Evolutionary conservation across 2,329 filamentous ascomycete species (phyloP).

Genomic region (Pseudogymnoascus sp.): DNA sequence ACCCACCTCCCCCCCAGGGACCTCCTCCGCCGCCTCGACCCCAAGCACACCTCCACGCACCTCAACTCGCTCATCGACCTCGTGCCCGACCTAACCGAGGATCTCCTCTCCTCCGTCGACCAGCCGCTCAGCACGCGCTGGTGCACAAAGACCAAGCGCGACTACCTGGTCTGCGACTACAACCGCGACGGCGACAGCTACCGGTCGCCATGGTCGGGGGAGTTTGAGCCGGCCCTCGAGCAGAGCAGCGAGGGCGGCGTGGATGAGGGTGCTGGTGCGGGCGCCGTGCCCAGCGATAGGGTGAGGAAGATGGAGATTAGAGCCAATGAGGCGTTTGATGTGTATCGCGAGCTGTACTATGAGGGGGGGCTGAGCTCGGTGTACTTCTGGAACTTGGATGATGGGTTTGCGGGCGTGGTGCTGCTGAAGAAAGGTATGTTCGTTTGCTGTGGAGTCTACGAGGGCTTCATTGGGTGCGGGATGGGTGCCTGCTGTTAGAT

Average conservation of each 20-base stretch:
- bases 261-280: slow-evolving; percentile 59
- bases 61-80: slow-evolving; percentile 82
- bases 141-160: slow-evolving; percentile 80
- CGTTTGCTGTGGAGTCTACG: slow-evolving; percentile 24
- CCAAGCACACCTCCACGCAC: slow-evolving; percentile 81
- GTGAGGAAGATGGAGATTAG: slow-evolving; percentile 89
- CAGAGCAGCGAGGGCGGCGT: slow-evolving; percentile 48
- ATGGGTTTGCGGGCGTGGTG: slow-evolving; percentile 94
- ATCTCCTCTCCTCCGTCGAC: slow-evolving; percentile 95
- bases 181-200: slow-evolving; percentile 98
- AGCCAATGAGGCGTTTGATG: slow-evolving; percentile 93
- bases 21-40: slow-evolving; percentile 94
- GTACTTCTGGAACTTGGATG: slow-evolving; percentile 97
- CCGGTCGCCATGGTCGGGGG: slow-evolving; percentile 97
- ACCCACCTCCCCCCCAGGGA: slow-evolving; percentile 51
- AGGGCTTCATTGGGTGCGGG: background rate
- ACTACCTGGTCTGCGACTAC: slow-evolving; percentile 98
- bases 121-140: slow-evolving; percentile 82
- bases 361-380: slow-evolving; percentile 94
- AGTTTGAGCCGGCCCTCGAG: slow-evolving; percentile 87
- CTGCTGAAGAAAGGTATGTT: slow-evolving; percentile 82
- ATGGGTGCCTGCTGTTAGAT: background rate
- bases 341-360: slow-evolving; percentile 94
- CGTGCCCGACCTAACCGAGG: slow-evolving; percentile 87
- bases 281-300: slow-evolving; percentile 79